phyloP scores from a whole-genome alignment of 345 rosid species.

The Nasturtium officinale region DNA sequence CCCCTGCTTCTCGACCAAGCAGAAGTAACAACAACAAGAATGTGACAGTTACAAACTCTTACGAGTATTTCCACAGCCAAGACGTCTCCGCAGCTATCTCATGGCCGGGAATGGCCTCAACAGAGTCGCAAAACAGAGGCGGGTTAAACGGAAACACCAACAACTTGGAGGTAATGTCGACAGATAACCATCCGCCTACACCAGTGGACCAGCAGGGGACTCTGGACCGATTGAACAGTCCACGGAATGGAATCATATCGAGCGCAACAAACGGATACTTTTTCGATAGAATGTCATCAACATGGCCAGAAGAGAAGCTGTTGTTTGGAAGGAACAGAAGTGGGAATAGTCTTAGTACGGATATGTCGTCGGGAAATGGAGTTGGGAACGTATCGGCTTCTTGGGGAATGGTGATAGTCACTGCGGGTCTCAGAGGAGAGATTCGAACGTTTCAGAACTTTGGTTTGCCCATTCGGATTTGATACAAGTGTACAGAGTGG shows the following conservation, averaged over 20 bases:
- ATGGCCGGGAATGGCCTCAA: slow-evolving; percentile 72
- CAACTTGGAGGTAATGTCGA: slow-evolving; percentile 57
- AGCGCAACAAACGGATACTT: slow-evolving; percentile 82
- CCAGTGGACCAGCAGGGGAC: slow-evolving; percentile 62
- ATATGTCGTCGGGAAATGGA: slow-evolving; percentile 52
- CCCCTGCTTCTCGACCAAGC: slow-evolving; percentile 75
- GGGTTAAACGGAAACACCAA: slow-evolving; percentile 27
- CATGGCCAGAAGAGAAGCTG: slow-evolving; percentile 94
- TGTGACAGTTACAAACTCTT: slow-evolving; percentile 63
- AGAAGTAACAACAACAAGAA: slow-evolving; percentile 66
- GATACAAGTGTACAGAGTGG: slow-evolving; percentile 37
- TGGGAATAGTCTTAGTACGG: slow-evolving; percentile 56
- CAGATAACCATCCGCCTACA: slow-evolving; percentile 81
- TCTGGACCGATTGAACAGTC: slow-evolving; percentile 52
- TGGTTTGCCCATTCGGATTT: slow-evolving; percentile 76
- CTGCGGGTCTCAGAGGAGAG: slow-evolving; percentile 87
- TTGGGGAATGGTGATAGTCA: slow-evolving; percentile 86
- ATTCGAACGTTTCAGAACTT: slow-evolving; percentile 87
- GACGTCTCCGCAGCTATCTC: slow-evolving; percentile 85
- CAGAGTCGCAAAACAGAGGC: slow-evolving; percentile 44
- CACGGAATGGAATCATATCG: slow-evolving; percentile 72
- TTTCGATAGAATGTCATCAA: slow-evolving; percentile 83
- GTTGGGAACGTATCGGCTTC: slow-evolving; percentile 49
- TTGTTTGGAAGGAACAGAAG: slow-evolving; percentile 52
- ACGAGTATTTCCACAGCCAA: slow-evolving; percentile 88